Base-by-base conservation (phyloP, 2,329 filamentous ascomycete species). In the Triangularia verruculosa region DNA sequence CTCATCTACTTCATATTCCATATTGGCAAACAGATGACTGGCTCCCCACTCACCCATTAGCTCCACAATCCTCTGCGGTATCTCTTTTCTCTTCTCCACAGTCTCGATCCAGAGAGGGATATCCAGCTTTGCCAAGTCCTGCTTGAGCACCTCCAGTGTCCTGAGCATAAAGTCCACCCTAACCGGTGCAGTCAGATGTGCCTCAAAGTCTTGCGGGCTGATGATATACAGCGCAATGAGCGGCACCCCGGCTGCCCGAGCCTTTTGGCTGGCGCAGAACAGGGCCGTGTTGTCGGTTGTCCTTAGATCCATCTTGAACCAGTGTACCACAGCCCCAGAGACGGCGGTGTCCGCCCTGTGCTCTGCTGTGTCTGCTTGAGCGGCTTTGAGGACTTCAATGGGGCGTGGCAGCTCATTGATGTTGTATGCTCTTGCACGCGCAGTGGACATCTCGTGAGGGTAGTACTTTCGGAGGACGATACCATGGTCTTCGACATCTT, bases 1-100 rank as follows among this genome's bases (percentile, higher is more conserved):
- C 77, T 97, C 93, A 72, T 97, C 93, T 0, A 96, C 92, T 74
- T 97, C 93, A 71, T 96, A 97, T 74, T 97, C 93, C 63, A 93
- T 86, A 72, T 96, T 97, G 56, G 90, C 87, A 71, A 87, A 96
- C 2, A 97, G 68, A 70, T 95, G 90, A 57, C 82, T 88, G 0
- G 86, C 89, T 0, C 85, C 85, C 92, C 92, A 97, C 65, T 86
- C 78, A 28, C 85, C 78, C 73, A 90, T 85, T 47, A 93, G 78
- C 59, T 88, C 83, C 1, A 90, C 69, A 9, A 97, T 79, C 3
- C 87, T 80, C 1, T 74, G 74, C 0, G 88, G 84, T 0, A 95
- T 80, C 0, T 81, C 76, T 66, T 82, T 88, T 32, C 93, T 81
- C 70, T 86, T 84, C 60, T 87, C 82, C 6, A 92, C 82, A 0